Evolutionary conservation across 805 yeast species (phyloP).

Genomic region (Zygoascus biomembranicola): DNA sequence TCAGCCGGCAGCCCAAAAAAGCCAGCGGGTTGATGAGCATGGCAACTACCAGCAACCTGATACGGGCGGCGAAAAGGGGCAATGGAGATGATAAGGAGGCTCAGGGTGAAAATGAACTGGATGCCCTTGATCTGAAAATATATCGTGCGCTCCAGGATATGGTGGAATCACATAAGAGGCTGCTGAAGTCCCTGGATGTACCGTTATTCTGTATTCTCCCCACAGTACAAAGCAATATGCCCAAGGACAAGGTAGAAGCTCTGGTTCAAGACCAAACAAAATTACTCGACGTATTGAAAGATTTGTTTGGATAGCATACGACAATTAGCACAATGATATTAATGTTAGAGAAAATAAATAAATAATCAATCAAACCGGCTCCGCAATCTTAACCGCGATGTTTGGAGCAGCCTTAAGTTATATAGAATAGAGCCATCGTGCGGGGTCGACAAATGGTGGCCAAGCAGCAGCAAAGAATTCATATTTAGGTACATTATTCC

Average conservation of each 20-base stretch:
- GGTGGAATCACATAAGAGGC: conserved; percentile 4
- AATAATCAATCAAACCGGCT: too few relatives aligned
- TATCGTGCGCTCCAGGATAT: conserved; percentile 5
- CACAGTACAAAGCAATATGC: background rate
- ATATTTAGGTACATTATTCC: too few relatives aligned
- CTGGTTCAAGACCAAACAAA: conserved; percentile 11
- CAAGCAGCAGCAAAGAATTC: too few relatives aligned
- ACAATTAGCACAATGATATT: background rate
- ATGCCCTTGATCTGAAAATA: conserved; percentile 9
- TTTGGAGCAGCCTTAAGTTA: too few relatives aligned
- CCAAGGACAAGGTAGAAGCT: background rate
- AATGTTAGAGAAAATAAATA: too few relatives aligned
- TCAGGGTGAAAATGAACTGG: conserved; percentile 7
- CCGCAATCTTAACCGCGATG: too few relatives aligned
- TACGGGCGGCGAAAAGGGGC: background rate
- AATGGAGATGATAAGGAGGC: background rate
- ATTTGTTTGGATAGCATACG: conserved; percentile 4
- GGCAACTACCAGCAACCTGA: background rate
- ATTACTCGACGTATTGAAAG: conserved; percentile 13
- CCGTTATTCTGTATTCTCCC: conserved; percentile 16
- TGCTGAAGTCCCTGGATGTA: conserved; percentile 10
- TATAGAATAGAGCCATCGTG: too few relatives aligned
- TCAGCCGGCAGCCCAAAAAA: background rate
- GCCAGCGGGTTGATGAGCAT: background rate
- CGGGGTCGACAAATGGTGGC: too few relatives aligned